Conservation (phyloP, 768 basidiomycete genomes). For the Boletus sp. region DNA sequence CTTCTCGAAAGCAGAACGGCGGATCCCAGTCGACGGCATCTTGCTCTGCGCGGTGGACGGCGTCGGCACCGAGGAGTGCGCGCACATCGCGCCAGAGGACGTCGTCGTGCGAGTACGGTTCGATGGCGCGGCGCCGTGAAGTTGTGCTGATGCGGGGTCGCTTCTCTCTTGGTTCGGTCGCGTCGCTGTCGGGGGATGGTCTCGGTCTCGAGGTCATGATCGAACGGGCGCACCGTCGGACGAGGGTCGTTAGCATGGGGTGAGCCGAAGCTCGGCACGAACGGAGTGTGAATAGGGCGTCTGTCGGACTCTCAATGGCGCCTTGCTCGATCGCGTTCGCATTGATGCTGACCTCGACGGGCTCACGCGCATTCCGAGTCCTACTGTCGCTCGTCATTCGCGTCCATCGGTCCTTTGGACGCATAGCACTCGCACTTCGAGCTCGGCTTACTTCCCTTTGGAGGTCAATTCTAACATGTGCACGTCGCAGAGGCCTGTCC, state of each 20-base stretch:
- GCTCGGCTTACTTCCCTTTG: neutral
- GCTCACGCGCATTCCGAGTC: neutral
- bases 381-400: neutral
- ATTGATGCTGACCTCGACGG: neutral
- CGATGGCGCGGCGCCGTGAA: constrained; percentile 26
- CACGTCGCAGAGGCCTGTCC: neutral
- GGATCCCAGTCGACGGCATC: constrained; percentile 52
- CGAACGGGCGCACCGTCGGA: neutral
- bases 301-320: too few relatives aligned
- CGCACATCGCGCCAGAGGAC: constrained; percentile 72
- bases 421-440: neutral
- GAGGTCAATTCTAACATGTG: neutral
- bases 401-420: neutral
- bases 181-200: neutral
- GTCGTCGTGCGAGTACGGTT: constrained; percentile 68
- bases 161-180: constrained; percentile 27
- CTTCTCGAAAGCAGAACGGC: constrained; percentile 57
- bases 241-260: too few relatives aligned
- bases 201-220: constrained; percentile 4
- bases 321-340: too few relatives aligned
- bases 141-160: constrained; percentile 22
- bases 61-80: constrained; percentile 58
- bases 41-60: constrained; percentile 46
- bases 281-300: too few relatives aligned
- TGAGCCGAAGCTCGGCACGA: too few relatives aligned